phyloP scores from a whole-genome alignment of 164 flowering plant species.

The Stephania japonica region DNA sequence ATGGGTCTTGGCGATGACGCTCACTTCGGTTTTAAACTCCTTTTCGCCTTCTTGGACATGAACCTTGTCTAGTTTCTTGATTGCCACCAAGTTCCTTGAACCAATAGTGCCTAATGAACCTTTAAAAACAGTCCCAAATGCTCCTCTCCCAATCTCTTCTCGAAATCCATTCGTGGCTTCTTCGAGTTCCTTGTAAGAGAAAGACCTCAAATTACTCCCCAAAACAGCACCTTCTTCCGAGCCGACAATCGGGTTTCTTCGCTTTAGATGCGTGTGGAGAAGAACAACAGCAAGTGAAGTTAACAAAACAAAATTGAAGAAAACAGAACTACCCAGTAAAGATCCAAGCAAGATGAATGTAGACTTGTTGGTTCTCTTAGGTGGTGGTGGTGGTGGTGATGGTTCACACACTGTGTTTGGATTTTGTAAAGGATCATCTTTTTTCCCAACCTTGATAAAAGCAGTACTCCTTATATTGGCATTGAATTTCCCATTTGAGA shows the following conservation, averaged over 20 bases:
- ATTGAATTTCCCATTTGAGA: constrained; percentile 21
- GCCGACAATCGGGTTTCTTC: background rate
- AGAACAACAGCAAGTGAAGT: background rate
- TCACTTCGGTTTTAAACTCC: constrained; percentile 27
- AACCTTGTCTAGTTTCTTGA: constrained; percentile 21
- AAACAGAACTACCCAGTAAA: constrained; percentile 21
- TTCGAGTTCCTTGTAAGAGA: constrained; percentile 21
- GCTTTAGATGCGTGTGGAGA: background rate
- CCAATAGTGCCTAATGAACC: constrained; percentile 6
- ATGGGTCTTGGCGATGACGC: constrained; percentile 19
- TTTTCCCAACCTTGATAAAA: constrained; percentile 24
- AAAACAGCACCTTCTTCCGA: background rate
- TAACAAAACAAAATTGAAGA: constrained; percentile 14
- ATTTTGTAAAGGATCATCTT: background rate
- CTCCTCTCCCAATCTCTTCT: constrained; percentile 25
- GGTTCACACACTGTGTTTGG: too few species aligned
- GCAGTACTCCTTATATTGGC: background rate
- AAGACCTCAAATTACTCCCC: constrained; percentile 1
- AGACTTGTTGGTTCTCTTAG: constrained; percentile 5
- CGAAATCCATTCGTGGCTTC: constrained; percentile 21
- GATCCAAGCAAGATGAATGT: constrained; percentile 9
- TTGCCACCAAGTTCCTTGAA: constrained; percentile 12
- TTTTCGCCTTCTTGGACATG: constrained; percentile 12
- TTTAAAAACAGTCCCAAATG: constrained; percentile 25
- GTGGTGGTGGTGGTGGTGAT: too few species aligned